phyloP scores from a whole-genome alignment of 108 stramenopile species.

The Aurantiochytrium sp. region DNA sequence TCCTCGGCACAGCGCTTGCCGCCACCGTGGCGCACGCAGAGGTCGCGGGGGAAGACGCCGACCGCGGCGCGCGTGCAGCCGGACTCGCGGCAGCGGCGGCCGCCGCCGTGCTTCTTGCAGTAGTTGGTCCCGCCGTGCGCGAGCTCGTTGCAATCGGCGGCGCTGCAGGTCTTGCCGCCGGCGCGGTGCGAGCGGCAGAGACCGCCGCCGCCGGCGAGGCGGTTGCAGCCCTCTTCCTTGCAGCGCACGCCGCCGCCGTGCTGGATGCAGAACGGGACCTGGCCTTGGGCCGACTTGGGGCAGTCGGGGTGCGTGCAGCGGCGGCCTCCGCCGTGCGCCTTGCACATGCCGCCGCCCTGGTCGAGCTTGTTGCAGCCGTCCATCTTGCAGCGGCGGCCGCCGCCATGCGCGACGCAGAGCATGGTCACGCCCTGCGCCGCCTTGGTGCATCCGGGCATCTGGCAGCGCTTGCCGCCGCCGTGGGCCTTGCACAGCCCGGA shows the following conservation, averaged over 20 bases:
- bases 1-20: slow-evolving; percentile 78
- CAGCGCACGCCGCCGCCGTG: slow-evolving; percentile 7
- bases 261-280: not conserved
- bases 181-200: slow-evolving; percentile 84
- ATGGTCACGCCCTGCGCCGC: slow-evolving; percentile 71
- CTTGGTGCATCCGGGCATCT: slow-evolving; percentile 47
- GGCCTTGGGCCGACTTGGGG: not conserved
- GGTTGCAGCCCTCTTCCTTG: slow-evolving; percentile 76
- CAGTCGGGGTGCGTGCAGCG: slow-evolving; percentile 57
- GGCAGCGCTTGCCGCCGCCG: not conserved
- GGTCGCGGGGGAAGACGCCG: not conserved
- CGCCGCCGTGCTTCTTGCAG: slow-evolving; percentile 95
- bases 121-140: slow-evolving; percentile 73
- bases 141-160: slow-evolving; percentile 68
- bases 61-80: slow-evolving; percentile 11
- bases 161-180: slow-evolving; percentile 32
- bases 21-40: slow-evolving; percentile 91
- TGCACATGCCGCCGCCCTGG: slow-evolving; percentile 78
- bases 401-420: slow-evolving; percentile 95
- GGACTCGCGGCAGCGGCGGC: slow-evolving; percentile 68
- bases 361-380: slow-evolving; percentile 76
- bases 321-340: slow-evolving; percentile 92
- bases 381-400: slow-evolving; percentile 77
- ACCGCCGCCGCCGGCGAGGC: slow-evolving; percentile 93
- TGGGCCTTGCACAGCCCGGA: slow-evolving; percentile 11